Evolutionary conservation across 805 yeast species (phyloP).

Genomic region (Yarrowia osloensis): DNA sequence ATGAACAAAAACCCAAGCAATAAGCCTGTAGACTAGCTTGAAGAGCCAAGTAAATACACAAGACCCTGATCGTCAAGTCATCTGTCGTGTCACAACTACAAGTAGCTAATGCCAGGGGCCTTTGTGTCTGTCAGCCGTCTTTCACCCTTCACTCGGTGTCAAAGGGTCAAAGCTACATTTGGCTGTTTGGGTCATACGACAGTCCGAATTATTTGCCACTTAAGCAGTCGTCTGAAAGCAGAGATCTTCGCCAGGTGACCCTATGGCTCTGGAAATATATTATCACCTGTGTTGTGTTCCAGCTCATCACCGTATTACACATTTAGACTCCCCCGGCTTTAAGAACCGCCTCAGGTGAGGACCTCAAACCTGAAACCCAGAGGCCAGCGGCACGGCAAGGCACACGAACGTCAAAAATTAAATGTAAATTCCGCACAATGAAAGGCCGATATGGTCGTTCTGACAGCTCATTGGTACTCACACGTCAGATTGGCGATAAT

Average conservation of each 20-base stretch:
- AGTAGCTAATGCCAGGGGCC: conserved; percentile 4
- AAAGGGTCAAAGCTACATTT: neutral
- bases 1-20: neutral
- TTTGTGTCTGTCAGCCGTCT: neutral
- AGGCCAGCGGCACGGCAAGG: conserved; percentile 11
- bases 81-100: neutral
- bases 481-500: conserved; percentile 2
- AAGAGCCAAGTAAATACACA: neutral
- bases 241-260: neutral
- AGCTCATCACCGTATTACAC: neutral
- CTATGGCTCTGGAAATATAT: neutral
- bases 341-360: conserved; percentile 2
- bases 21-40: neutral
- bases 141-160: neutral
- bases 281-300: neutral
- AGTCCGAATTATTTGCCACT: neutral
- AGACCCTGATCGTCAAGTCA: neutral
- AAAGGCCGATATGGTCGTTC: neutral
- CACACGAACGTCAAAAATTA: conserved; percentile 5
- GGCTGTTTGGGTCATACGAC: neutral
- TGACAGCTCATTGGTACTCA: conserved; percentile 3
- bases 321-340: neutral
- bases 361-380: neutral
- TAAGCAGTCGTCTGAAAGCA: neutral
- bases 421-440: neutral